Evolutionary conservation across 768 basidiomycete genomes (phyloP).

Genomic region (Candolleomyces efflorescens): DNA sequence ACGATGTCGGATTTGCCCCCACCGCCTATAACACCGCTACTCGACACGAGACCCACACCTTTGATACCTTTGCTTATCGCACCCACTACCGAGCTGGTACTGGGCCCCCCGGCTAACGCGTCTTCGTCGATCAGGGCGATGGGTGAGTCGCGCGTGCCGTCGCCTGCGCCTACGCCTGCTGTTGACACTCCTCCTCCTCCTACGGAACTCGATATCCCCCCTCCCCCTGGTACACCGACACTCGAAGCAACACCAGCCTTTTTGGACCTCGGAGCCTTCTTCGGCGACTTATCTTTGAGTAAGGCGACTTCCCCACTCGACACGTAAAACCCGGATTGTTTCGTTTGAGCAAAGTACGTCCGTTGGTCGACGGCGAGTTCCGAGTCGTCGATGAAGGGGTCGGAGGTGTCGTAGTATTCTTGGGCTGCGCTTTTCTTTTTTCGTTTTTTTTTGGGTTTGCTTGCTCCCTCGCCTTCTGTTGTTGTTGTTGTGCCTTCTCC

Average conservation of each 20-base stretch:
- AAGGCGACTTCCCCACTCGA: constrained; percentile 84
- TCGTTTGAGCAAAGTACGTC: constrained; percentile 86
- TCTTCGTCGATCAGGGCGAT: constrained; percentile 42
- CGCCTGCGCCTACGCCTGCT: constrained; percentile 6
- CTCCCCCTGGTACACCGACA: constrained; percentile 5
- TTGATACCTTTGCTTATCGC: constrained; percentile 1
- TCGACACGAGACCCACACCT: background rate
- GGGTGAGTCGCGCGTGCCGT: constrained; percentile 49
- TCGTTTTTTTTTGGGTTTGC: constrained; percentile 20
- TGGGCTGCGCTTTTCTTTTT: constrained; percentile 49
- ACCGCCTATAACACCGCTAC: constrained; percentile 17
- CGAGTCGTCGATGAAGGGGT: constrained; percentile 98
- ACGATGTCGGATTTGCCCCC: constrained; percentile 28
- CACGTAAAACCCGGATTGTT: constrained; percentile 92
- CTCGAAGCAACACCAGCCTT: constrained; percentile 33
- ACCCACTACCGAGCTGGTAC: background rate
- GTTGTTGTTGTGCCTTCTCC: no score
- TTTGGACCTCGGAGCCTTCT: constrained; percentile 64
- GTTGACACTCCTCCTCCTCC: no score
- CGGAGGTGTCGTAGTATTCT: constrained; percentile 87
- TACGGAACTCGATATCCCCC: background rate
- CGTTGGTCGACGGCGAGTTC: constrained; percentile 89
- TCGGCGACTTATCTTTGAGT: constrained; percentile 70
- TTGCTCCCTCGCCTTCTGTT: no score
- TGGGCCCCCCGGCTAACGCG: no score